Base-by-base conservation (phyloP, 371 early-diverging fungal species). In the Parasitella parasitica region DNA sequence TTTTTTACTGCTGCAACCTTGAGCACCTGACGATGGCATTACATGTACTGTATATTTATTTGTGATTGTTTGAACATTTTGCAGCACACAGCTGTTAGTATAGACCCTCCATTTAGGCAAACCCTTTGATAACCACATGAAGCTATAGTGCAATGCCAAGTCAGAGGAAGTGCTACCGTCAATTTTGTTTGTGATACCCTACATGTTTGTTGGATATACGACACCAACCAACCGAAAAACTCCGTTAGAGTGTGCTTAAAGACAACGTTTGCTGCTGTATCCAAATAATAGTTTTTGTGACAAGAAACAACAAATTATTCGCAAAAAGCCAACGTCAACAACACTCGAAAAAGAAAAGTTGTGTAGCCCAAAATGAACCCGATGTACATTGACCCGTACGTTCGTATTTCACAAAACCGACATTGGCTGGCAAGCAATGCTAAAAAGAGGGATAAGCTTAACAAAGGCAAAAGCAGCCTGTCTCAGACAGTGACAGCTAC, bases 311-410 rank as follows among this genome's bases (percentile, higher is more conserved):
- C 6, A 24, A 20, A 46, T 46, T 46, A 30, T 32, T 8, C 32
- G 11, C 32, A 32, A 1, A 32, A 4, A 32, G 0, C 24, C 20
- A 24, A 24, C 24, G 24, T 22, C 20, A 46, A 46, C 46, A 46
- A 24, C 24, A 22, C 24, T n/a, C n/a, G n/a, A n/a, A n/a, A 46
- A 11, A 46, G 24, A 46, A 22, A 24, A 11, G 46, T 24, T 46
- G 46, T 46, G 46, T 46, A 46, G 36, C 26, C 16, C 32, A 13
- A 35, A 48, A 57, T 57, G 49, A 57, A 57, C 24, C 48, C 46
- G 16, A 57, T 57, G 26, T 57, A 43, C 22, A 24, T 48, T 35
- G 58, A 48, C 49, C 27, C 58, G 3, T 48, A 57, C 35, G 35
- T 20, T 37, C 58, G 36, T 22, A 22, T 57, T 28, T 37, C 56